phyloP scores from a whole-genome alignment of 805 yeast species.

The Priceomyces melissophilus region DNA sequence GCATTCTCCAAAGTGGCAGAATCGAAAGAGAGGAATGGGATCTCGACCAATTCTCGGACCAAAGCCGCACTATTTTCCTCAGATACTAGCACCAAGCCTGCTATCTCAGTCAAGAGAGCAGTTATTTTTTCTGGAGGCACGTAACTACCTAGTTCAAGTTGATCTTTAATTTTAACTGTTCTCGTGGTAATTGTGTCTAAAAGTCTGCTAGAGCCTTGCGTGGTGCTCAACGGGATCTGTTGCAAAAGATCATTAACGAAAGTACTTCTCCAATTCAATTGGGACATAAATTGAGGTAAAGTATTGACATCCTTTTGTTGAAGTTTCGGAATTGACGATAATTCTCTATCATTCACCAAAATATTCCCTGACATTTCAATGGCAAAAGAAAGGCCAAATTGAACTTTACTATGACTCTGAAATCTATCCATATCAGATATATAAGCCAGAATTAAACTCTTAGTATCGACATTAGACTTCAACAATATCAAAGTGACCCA shows the following conservation, averaged over 20 bases:
- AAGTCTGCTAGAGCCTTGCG: conserved; percentile 24
- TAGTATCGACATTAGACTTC: conserved; percentile 68
- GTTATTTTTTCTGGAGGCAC: conserved; percentile 28
- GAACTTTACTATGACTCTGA: conserved; percentile 33
- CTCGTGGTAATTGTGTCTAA: conserved; percentile 25
- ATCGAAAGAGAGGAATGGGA: conserved; percentile 71
- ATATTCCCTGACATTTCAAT: conserved; percentile 80
- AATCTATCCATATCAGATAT: conserved; percentile 45
- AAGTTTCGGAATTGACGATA: conserved; percentile 44
- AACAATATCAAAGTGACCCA: conserved; percentile 66
- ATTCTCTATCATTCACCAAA: conserved; percentile 63
- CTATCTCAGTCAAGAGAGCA: conserved; percentile 44
- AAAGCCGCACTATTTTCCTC: conserved; percentile 44
- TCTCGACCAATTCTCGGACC: conserved; percentile 49
- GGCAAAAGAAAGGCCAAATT: conserved; percentile 87
- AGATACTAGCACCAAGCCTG: conserved; percentile 33
- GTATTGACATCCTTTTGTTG: conserved; percentile 47
- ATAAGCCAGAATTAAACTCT: conserved; percentile 74
- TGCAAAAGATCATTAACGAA: conserved; percentile 32
- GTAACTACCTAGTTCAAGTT: conserved; percentile 5
- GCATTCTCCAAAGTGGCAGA: conserved; percentile 59
- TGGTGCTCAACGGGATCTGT: conserved; percentile 24
- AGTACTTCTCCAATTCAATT: conserved; percentile 65
- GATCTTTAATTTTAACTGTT: conserved; percentile 15
- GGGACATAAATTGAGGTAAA: conserved; percentile 70